These are phyloP conservation scores for Thozetella sp. DNA, from an alignment of 495 filamentous ascomycete species.

Conservation along the genomic window DNA sequence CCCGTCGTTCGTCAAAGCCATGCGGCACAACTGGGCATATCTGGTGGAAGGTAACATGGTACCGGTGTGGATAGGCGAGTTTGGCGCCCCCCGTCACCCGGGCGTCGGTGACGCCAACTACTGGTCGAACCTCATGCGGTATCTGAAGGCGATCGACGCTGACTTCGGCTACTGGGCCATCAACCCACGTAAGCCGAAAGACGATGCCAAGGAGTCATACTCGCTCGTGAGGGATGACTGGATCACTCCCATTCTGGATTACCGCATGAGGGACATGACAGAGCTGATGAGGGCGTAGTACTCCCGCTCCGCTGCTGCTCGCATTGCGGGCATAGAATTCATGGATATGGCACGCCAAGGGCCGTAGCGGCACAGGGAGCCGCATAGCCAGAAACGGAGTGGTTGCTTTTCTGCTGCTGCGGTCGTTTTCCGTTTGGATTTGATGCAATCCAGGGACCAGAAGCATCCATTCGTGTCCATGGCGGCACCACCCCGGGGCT, in stretches of 20 bases:
- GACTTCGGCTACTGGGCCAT: constrained; percentile 68
- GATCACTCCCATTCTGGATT: constrained; percentile 56
- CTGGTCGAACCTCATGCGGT: constrained; percentile 58
- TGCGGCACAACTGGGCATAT: constrained; percentile 64
- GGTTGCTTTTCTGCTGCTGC: too few relatives aligned
- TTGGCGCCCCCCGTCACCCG: constrained; percentile 52
- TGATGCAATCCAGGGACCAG: too few relatives aligned
- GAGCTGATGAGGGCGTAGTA: constrained; percentile 39
- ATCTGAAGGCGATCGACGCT: constrained; percentile 52
- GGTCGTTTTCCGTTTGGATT: too few relatives aligned
- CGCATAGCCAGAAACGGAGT: too few relatives aligned
- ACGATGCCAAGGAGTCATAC: constrained; percentile 54
- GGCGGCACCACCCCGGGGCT: too few relatives aligned
- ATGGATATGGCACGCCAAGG: neutral
- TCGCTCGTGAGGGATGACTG: constrained; percentile 58
- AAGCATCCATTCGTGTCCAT: too few relatives aligned
- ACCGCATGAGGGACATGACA: constrained; percentile 56
- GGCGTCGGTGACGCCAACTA: constrained; percentile 55
- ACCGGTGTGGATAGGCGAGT: constrained; percentile 64
- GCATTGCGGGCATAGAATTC: neutral
- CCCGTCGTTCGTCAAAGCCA: constrained; percentile 54
- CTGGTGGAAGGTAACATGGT: constrained; percentile 56
- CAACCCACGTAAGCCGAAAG: constrained; percentile 59
- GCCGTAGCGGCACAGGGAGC: neutral
- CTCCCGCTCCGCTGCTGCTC: neutral